Evolutionary conservation across 2,329 filamentous ascomycete genomes (phyloP), one percentile per base, ranked within the genome.

Genomic region (Gnomoniopsis smithogilvyi): DNA sequence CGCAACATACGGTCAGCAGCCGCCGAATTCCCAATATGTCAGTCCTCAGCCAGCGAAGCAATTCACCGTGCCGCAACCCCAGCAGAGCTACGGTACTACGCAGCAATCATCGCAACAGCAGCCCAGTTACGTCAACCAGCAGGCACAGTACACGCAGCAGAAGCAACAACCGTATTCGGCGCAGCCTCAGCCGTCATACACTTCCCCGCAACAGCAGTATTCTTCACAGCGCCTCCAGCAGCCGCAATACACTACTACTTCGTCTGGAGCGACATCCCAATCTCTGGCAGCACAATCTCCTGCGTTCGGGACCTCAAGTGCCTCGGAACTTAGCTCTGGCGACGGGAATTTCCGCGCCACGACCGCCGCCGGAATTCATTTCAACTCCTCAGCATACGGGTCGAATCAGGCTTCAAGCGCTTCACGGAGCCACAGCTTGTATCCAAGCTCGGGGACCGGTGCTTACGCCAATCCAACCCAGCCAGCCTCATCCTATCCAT

Each of bases 141-240:
- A 57, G 26, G 45, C 58, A 11, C 55, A 59, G 38, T 61, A 54
- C 49, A 4, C 58, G 21, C 61, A 58, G 38, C 55, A 61, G 38
- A 63, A 63, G 24, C 59, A 61, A 45, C 61, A 61, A 14, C 12
- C 54, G 10, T 63, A 61, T 38, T 45, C 54, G 10, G 33, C 61
- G 2, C 61, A 61, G 46, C 26, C 61, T 15, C 59, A 61, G 49
- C 48, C 54, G 6, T 55, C 46, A 19, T 63, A 63, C 17, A 43
- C 52, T 33, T 51, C 59, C 11, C 58, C 60, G 21, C 56, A 60
- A 36, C 58, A 58, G 38, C 59, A 58, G 19, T 62, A 62, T 48
- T 50, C 60, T 8, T 59, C 64, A 6, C 67, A 65, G 45, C 66
- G 67, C 41, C 67, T 67, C 45, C 67, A 67, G 57, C 67, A 66